Evolutionary conservation across 495 filamentous ascomycete genomes (phyloP).

Genomic region (Sphaerosporella brunnea): DNA sequence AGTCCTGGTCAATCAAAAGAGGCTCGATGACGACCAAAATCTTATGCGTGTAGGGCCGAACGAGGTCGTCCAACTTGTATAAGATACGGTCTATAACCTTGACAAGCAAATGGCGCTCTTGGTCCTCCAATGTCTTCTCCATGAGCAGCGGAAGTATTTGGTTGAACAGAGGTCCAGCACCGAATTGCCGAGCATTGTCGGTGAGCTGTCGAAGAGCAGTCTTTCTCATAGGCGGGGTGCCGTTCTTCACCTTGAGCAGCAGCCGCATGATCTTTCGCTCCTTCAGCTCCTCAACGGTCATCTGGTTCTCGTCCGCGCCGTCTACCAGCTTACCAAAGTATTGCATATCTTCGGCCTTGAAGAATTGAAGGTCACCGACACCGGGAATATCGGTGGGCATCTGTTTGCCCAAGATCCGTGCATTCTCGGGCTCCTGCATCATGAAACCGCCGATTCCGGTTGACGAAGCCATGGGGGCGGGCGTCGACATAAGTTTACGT

Average conservation of each 20-base stretch:
- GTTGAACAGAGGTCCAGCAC: constrained; percentile 86
- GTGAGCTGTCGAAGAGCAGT: constrained; percentile 96
- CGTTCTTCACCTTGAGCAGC: constrained; percentile 96
- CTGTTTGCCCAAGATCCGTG: constrained; percentile 63
- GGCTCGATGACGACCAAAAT: constrained; percentile 99
- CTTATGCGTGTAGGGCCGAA: constrained; percentile 93
- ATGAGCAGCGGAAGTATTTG: constrained; percentile 94
- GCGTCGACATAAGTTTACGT: constrained; percentile 61
- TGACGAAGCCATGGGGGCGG: constrained; percentile 43
- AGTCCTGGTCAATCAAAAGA: constrained; percentile 95
- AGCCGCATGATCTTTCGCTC: constrained; percentile 98
- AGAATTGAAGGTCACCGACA: constrained; percentile 93
- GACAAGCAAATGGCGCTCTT: constrained; percentile 94
- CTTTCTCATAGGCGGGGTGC: constrained; percentile 97
- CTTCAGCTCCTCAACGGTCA: constrained; percentile 89
- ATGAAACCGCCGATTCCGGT: constrained; percentile 69
- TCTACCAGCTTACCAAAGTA: constrained; percentile 98
- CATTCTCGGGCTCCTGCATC: constrained; percentile 88
- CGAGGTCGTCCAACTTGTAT: constrained; percentile 95
- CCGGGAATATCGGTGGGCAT: constrained; percentile 94
- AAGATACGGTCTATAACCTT: constrained; percentile 98
- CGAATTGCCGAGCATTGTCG: constrained; percentile 93
- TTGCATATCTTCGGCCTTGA: constrained; percentile 97
- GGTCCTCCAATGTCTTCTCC: constrained; percentile 96
- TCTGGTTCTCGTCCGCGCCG: constrained; percentile 74